These are phyloP conservation scores for Cordyceps javanica DNA, from an alignment of 2,329 filamentous ascomycete species.

Conservation along the genomic window DNA sequence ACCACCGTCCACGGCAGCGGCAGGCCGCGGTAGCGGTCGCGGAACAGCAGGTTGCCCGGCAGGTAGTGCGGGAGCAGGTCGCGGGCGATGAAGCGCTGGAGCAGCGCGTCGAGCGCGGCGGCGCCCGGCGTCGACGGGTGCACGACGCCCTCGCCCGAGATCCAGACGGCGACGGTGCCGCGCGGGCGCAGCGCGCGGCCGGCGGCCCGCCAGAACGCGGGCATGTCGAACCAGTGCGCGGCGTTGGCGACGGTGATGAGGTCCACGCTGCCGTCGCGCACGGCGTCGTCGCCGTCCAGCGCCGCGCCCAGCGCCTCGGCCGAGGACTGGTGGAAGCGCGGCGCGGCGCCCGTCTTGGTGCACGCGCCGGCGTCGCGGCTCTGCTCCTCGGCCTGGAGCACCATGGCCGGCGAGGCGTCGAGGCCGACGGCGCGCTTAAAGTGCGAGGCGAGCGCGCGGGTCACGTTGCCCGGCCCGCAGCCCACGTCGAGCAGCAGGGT, in stretches of 20 bases:
- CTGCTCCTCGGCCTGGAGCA: constrained; percentile 29
- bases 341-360: constrained; percentile 23
- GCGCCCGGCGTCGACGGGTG: constrained; percentile 32
- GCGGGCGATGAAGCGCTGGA: constrained; percentile 32
- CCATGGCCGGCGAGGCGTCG: constrained; percentile 49
- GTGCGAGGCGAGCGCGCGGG: constrained; percentile 36
- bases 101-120: constrained; percentile 32
- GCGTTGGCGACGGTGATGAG: constrained; percentile 42
- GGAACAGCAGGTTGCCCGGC: constrained; percentile 36
- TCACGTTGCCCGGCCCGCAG: constrained; percentile 48
- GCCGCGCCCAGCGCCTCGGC: constrained; percentile 41
- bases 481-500: constrained; percentile 46
- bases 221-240: constrained; percentile 54
- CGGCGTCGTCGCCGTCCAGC: too few species aligned
- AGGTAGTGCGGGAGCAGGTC: constrained; percentile 32
- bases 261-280: constrained; percentile 37
- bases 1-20: constrained; percentile 43
- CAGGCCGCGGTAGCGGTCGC: constrained; percentile 35
- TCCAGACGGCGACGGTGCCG: constrained; percentile 51
- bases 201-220: constrained; percentile 41
- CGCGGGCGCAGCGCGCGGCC: constrained; percentile 40
- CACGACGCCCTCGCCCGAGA: constrained; percentile 23
- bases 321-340: constrained; percentile 35
- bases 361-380: constrained; percentile 29
- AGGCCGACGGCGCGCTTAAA: constrained; percentile 43